A percentile compares a stretch with the other conserved stretches of the same genome.
phyloP scores from a whole-genome alignment of 345 rosid species.

The Dipteronia sinensis region DNA sequence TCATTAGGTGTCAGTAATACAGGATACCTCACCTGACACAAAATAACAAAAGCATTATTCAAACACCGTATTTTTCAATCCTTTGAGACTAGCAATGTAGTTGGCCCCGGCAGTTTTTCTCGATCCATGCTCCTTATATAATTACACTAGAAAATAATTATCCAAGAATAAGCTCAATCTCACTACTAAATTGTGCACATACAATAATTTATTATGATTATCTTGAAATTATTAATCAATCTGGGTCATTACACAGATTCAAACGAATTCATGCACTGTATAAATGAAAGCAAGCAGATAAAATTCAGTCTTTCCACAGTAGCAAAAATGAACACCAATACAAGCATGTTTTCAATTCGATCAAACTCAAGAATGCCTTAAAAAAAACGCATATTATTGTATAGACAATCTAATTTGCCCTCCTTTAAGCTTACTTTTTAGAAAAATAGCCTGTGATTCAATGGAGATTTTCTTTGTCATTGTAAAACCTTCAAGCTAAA shows the following conservation, averaged over 20 bases:
- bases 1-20: conserved; percentile 89
- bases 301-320: not conserved
- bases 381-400: not conserved
- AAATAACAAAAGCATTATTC: conserved; percentile 16
- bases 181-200: not conserved
- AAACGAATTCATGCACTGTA: not conserved
- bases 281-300: not conserved
- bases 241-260: not conserved
- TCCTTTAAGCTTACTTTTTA: not conserved
- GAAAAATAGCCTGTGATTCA: not conserved
- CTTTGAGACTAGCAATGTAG: not conserved
- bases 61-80: not conserved
- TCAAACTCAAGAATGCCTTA: conserved; percentile 1
- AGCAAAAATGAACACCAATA: not conserved
- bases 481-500: not conserved
- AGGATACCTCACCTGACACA: conserved; percentile 80
- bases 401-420: not conserved
- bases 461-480: not conserved
- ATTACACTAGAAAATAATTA: not conserved
- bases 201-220: not conserved
- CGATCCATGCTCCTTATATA: not conserved
- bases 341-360: not conserved
- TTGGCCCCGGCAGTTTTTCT: not conserved
- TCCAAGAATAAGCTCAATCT: not conserved
- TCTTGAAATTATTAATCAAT: not conserved